Evolutionary conservation across 2,329 filamentous ascomycete species (phyloP), one percentile per base, ranked within the genome.

Genomic region (Gnomoniopsis smithogilvyi): DNA sequence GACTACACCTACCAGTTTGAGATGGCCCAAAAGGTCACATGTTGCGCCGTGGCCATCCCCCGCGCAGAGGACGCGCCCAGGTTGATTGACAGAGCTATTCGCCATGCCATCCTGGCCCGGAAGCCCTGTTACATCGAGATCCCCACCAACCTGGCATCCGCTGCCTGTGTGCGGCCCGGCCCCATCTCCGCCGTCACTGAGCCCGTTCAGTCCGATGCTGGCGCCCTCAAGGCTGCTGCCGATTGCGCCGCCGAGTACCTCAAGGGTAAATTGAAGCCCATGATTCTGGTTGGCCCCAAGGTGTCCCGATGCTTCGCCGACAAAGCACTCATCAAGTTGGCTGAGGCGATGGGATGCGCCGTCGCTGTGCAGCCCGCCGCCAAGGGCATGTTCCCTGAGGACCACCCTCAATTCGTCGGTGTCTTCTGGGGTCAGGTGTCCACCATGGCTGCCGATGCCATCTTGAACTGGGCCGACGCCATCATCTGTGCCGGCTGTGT

Each of bases 21-120:
- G 62, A 70, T 70, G 68, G 67, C 68, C 56, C 63, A 66, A 57
- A 69, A 69, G 63, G 65, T 70, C 62, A 69, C 68, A 17, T 69
- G 67, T 61, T 69, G 65, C 45, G 68, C 68, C 36, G 68, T 68
- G 30, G 64, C 66, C 34, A 54, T 70, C 26, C 60, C 60, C 30
- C 64, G 65, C 34, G 66, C 68, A 17, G 64, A 63, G 30, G 63
- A 70, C 7, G 68, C 68, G 19, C 67, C 67, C 36, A 54, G 65
- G 7, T 59, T 67, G 26, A 68, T 68, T 34, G 67, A 68, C 63
- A 63, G 66, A 19, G 67, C 67, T 48, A 59, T 68, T 54, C 66
- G 67, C 17, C 59, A 58, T 45, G 66, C 67, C 33, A 59, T 68
- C 46, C 59, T 68, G 24, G 26, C 65, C 24, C 50, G 63, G 21